phyloP scores from a whole-genome alignment of 2,329 filamentous ascomycete genomes.

The Cladophialophora psammophila region DNA sequence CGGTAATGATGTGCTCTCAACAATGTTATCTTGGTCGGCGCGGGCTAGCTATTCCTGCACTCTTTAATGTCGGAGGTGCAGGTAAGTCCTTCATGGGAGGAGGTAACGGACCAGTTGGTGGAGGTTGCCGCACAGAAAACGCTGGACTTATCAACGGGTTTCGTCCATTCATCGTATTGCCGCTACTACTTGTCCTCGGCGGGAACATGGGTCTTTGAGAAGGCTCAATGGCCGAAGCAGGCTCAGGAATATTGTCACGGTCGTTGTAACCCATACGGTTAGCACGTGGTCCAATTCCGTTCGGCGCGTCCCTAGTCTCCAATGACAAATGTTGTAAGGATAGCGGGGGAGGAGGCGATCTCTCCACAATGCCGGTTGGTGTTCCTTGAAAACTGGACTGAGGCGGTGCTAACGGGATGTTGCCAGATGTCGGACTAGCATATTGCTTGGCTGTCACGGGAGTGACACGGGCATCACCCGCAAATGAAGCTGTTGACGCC shows the following conservation, averaged over 20 bases:
- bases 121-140: slow-evolving; percentile 70
- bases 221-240: slow-evolving; percentile 49
- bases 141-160: slow-evolving; percentile 60
- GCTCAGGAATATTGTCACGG: slow-evolving; percentile 44
- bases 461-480: slow-evolving; percentile 44
- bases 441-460: slow-evolving; percentile 42
- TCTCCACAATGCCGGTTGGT: slow-evolving; percentile 41
- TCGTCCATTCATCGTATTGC: slow-evolving; percentile 28
- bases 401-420: slow-evolving; percentile 68
- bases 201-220: slow-evolving; percentile 49
- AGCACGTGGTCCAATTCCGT: slow-evolving; percentile 40
- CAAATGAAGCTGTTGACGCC: slow-evolving; percentile 46
- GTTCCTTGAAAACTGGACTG: slow-evolving; percentile 44
- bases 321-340: slow-evolving; percentile 55
- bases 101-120: slow-evolving; percentile 64
- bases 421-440: slow-evolving; percentile 72
- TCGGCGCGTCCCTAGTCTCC: slow-evolving; percentile 48
- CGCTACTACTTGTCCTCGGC: slow-evolving; percentile 49
- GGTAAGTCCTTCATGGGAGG: slow-evolving; percentile 52
- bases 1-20: slow-evolving; percentile 14
- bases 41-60: slow-evolving; percentile 35
- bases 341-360: slow-evolving; percentile 47
- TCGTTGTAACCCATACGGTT: slow-evolving; percentile 35
- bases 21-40: slow-evolving; percentile 31
- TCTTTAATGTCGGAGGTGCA: slow-evolving; percentile 30